phyloP scores from a whole-genome alignment of 2,329 filamentous ascomycete species.

The Aspergillus tamarii region DNA sequence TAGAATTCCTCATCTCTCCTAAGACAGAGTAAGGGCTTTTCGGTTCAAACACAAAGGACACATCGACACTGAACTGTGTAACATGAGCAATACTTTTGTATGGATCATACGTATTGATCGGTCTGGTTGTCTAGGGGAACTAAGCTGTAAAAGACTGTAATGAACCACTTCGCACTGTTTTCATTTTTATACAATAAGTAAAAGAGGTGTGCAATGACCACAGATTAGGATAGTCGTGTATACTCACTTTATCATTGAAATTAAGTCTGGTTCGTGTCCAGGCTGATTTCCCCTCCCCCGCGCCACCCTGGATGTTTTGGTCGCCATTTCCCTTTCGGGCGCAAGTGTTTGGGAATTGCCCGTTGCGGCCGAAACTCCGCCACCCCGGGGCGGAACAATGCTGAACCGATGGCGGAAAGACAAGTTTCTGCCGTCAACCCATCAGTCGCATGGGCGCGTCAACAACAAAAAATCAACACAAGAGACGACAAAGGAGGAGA shows the following conservation, averaged over 20 bases:
- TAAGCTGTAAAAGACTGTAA: neutral
- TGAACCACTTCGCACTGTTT: neutral
- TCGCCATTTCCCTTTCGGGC: slow-evolving; percentile 23
- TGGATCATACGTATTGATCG: neutral
- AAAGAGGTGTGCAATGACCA: neutral
- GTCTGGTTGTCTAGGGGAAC: slow-evolving; percentile 10
- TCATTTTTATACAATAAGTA: no score
- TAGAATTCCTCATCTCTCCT: neutral
- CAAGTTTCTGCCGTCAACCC: slow-evolving; percentile 23
- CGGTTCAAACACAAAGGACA: neutral
- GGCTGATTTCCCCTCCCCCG: slow-evolving; percentile 16
- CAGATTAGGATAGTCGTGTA: neutral
- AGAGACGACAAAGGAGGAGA: slow-evolving; percentile 14
- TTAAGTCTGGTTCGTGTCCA: neutral
- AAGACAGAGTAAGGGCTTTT: neutral
- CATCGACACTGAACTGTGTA: neutral
- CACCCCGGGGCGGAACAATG: slow-evolving; percentile 30
- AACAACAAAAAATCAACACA: slow-evolving; percentile 27
- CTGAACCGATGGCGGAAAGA: slow-evolving; percentile 29
- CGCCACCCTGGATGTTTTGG: slow-evolving; percentile 23
- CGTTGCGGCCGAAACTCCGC: slow-evolving; percentile 19
- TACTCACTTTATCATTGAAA: neutral
- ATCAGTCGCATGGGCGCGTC: slow-evolving; percentile 30
- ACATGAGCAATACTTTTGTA: neutral
- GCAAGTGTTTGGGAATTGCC: slow-evolving; percentile 39